Evolutionary conservation across 805 yeast species (phyloP).

Genomic region (Saturnispora gosingensis): DNA sequence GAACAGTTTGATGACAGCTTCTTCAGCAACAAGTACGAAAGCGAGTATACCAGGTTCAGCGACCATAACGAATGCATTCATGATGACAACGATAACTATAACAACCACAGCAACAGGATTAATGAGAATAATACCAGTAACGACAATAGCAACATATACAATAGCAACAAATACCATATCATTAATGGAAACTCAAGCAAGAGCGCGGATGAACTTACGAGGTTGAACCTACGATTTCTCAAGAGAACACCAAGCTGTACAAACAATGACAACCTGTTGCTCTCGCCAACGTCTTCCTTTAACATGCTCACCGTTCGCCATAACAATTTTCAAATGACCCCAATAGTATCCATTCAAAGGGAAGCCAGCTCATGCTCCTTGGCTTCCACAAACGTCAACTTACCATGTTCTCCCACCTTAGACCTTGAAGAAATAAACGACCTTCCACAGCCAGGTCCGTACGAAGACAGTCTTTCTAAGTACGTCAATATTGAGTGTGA

Average conservation of each 20-base stretch:
- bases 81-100: slow-evolving; percentile 3
- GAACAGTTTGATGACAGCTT: not conserved
- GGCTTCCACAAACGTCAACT: slow-evolving; percentile 4
- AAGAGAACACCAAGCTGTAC: not conserved
- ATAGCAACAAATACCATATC: not conserved
- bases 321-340: not conserved
- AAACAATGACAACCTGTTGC: slow-evolving; percentile 13
- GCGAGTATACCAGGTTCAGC: not conserved
- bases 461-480: not conserved
- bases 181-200: not conserved
- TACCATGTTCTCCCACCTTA: not conserved
- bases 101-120: slow-evolving; percentile 1
- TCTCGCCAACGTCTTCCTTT: slow-evolving; percentile 12
- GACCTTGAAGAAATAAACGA: slow-evolving; percentile 1
- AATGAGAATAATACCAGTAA: not conserved
- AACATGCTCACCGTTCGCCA: slow-evolving; percentile 6
- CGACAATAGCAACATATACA: not conserved
- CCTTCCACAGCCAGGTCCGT: not conserved
- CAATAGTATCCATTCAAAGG: not conserved
- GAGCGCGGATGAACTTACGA: not conserved
- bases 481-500: not conserved
- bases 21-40: not conserved
- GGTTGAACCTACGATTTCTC: not conserved
- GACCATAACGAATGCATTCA: slow-evolving; percentile 14
- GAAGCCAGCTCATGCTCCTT: not conserved